Base-by-base conservation (phyloP, 148 eudicot genomes). In the Rhododendron kiyosumense region DNA sequence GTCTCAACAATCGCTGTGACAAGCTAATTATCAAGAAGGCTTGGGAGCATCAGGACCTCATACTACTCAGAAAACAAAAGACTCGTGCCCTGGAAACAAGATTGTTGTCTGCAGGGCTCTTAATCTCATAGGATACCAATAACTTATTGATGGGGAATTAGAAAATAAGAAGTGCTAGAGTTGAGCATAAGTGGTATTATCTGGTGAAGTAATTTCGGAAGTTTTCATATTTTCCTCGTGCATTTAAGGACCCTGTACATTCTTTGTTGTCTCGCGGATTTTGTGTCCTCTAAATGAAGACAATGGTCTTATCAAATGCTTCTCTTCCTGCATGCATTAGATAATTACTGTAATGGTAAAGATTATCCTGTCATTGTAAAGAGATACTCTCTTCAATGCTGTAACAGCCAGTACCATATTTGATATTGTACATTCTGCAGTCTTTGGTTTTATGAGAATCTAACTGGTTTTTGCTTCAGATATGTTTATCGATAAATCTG, bases 381-480 rank as follows among this genome's bases (percentile, higher is more conserved):
- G 38, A 71, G 38, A 32, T 71, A 71, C 22, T 30, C 41, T 71
- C 76, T 71, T 30, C 8, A 20, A 9, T 46, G 32, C 5, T 83
- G 26, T 74, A n/a, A 46, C 63, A 52, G 13, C 15, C 77, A 75
- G 52, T 20, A 14, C 71, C 3, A 26, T 52, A 57, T 18, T 59
- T 43, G 38, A 52, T 18, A 20, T 22, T 51, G 11, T 41, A 54
- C 52, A 26, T 12, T 26, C 74, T 36, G 22, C 17, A 15, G 14
- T 2, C 80, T 84, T 46, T 14, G 18, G 65, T 73, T 84, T 59
- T 77, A 48, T 18, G 28, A 32, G 49, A n/a, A 46, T 46, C 52
- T 45, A 69, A 22, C 61, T 83, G 85, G 85, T 83, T 71, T 46
- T 71, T 28, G 32, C 46, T 84, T 84, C 28, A 73, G 43, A 67